phyloP scores from a whole-genome alignment of 768 basidiomycete genomes.

The Boletus eberwhitei region DNA sequence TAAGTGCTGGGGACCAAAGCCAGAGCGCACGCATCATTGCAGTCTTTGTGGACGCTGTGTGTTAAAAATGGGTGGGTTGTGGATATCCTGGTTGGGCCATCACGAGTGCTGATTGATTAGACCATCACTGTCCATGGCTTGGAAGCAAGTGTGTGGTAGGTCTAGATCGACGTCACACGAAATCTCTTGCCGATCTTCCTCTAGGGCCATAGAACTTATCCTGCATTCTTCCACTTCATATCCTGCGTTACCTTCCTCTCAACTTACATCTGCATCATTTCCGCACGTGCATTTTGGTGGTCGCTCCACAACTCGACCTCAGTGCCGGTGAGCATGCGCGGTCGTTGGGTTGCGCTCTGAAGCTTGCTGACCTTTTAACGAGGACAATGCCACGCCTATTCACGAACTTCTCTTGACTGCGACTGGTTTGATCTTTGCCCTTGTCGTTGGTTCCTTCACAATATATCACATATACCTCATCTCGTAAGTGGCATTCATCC shows the following conservation, averaged over 20 bases:
- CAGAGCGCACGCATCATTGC: constrained; percentile 80
- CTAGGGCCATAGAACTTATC: constrained; percentile 81
- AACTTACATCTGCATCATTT: constrained; percentile 54
- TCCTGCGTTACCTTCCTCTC: constrained; percentile 60
- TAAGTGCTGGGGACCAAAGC: constrained; percentile 76
- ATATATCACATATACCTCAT: constrained; percentile 75
- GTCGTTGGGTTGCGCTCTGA: neutral
- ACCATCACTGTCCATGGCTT: constrained; percentile 88
- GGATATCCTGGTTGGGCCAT: neutral
- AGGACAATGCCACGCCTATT: constrained; percentile 66
- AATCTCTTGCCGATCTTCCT: constrained; percentile 1
- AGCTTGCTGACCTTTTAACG: constrained; percentile 1
- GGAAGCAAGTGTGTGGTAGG: constrained; percentile 73
- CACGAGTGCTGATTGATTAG: constrained; percentile 35
- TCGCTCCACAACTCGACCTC: constrained; percentile 60
- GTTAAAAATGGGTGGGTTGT: constrained; percentile 72
- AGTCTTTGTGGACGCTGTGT: constrained; percentile 72
- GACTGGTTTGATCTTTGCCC: constrained; percentile 52
- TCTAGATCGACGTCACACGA: neutral
- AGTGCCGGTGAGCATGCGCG: constrained; percentile 46
- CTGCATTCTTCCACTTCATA: constrained; percentile 79
- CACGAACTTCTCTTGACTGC: constrained; percentile 69
- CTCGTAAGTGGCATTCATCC: constrained; percentile 43
- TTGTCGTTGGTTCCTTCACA: constrained; percentile 74
- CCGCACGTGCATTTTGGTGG: constrained; percentile 52